Evolutionary conservation across 2,329 filamentous ascomycete genomes (phyloP), one percentile per base, ranked within the genome.

Genomic region (Colletotrichum zoysiae): DNA sequence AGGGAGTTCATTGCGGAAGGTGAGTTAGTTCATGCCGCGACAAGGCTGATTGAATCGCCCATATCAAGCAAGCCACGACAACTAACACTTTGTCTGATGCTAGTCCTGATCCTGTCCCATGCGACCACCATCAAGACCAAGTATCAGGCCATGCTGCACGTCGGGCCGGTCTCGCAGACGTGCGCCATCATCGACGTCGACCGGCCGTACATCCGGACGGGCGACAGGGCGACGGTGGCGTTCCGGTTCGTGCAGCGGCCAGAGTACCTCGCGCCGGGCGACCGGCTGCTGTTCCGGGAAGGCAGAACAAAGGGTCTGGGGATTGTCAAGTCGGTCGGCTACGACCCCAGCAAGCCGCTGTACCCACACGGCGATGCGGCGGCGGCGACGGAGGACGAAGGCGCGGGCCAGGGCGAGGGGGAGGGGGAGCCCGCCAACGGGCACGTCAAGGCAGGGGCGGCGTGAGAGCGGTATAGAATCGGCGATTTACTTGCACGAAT

Each of bases 101-200:
- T 69, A 91, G 96, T 99, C 1, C 87, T 99, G 30, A 98, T 99
- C 75, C 87, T 99, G 8, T 97, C 93, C 5, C 96, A 99, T 78
- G 95, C 95, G 0, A 99, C 96, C 0, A 99, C 96, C 55, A 99
- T 99, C 81, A 96, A 97, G 82, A 94, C 91, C 0, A 95, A 95
- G 77, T 99, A 99, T 76, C 96, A 99, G 84, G 96, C 96, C 0
- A 99, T 98, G 95, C 87, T 99, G 30, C 96, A 99, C 77, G 95
- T 99, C 5, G 96, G 96, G 0, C 93, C 96, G 0, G 93, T 99
- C 55, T 94, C 93, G 51, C 96, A 99, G 83, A 99, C 96, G 0
- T 99, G 96, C 79, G 91, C 95, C 14, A 98, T 99, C 79, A 97
- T 99, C 78, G 96, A 98, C 78, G 96, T 99, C 75, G 96, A 99